Evolutionary conservation across 257 asterid species (phyloP).

Genomic region (Apocynum venetum): DNA sequence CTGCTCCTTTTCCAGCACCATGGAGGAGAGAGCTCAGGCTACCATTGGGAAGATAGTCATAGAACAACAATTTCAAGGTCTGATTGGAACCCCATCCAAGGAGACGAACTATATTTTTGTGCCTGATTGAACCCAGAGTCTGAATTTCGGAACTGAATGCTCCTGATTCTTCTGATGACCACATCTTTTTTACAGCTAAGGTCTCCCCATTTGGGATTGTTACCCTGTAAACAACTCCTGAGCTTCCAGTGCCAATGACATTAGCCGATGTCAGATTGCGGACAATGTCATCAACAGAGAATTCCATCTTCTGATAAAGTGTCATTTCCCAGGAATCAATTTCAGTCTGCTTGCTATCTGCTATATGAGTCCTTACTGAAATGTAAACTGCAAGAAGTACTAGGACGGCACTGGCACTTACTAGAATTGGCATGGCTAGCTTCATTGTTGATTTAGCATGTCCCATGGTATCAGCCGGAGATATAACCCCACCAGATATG

Average conservation of each 20-base stretch:
- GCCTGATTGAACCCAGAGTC: constrained; percentile 83
- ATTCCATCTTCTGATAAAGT: constrained; percentile 77
- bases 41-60: constrained; percentile 90
- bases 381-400: constrained; percentile 66
- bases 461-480: constrained; percentile 43
- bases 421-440: constrained; percentile 83
- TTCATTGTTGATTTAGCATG: constrained; percentile 53
- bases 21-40: constrained; percentile 94
- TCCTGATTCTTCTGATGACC: constrained; percentile 83
- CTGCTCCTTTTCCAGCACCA: constrained; percentile 77
- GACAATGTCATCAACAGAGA: constrained; percentile 68
- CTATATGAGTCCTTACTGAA: constrained; percentile 40
- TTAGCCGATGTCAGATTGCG: constrained; percentile 67
- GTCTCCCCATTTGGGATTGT: constrained; percentile 59
- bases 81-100: constrained; percentile 89
- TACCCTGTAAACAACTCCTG: constrained; percentile 87
- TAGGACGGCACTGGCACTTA: constrained; percentile 66
- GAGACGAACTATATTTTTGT: constrained; percentile 85
- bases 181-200: constrained; percentile 88
- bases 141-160: constrained; percentile 74
- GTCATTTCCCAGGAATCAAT: constrained; percentile 75
- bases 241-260: constrained; percentile 96
- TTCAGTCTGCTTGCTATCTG: constrained; percentile 35
- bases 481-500: constrained; percentile 48
- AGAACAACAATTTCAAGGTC: constrained; percentile 69